These are phyloP conservation scores for Penstemon barbatus DNA, from an alignment of 257 asterid genomes.

Conservation along the genomic window DNA sequence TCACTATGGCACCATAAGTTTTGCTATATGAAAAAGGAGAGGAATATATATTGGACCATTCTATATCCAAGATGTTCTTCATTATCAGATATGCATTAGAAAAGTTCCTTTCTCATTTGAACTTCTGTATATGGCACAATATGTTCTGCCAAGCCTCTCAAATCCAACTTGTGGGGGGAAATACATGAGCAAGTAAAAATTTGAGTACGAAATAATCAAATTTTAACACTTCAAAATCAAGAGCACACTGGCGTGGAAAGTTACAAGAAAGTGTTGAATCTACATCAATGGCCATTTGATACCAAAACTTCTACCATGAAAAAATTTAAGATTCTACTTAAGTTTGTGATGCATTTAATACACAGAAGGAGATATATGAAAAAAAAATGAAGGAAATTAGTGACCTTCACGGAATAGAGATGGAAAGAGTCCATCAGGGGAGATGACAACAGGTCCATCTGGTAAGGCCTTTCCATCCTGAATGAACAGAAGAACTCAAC, in stretches of 20 bases:
- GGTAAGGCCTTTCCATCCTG: slow-evolving; percentile 96
- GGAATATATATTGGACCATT: too few relatives aligned
- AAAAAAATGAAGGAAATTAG: slow-evolving; percentile 22
- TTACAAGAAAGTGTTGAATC: neutral
- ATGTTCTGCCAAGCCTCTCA: too few relatives aligned
- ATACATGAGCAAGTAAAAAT: too few relatives aligned
- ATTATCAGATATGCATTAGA: too few relatives aligned
- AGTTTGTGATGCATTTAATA: slow-evolving; percentile 15
- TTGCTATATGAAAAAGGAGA: too few relatives aligned
- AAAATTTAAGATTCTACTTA: slow-evolving; percentile 1
- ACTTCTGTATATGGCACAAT: too few relatives aligned
- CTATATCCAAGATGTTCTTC: too few relatives aligned
- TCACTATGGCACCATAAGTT: too few relatives aligned
- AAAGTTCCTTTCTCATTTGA: too few relatives aligned
- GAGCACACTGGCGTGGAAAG: neutral
- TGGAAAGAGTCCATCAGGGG: slow-evolving; percentile 98
- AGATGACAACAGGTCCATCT: slow-evolving; percentile 94
- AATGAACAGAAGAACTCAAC: slow-evolving; percentile 21
- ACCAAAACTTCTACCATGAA: slow-evolving; percentile 19
- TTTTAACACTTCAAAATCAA: too few relatives aligned
- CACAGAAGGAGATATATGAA: slow-evolving; percentile 20
- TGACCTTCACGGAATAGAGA: slow-evolving; percentile 95
- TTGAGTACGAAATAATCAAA: too few relatives aligned
- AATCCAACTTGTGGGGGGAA: too few relatives aligned
- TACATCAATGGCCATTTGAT: neutral